These are phyloP conservation scores for Phytophthora colocasiae DNA, from an alignment of 352 stramenopile genomes.

Conservation along the genomic window DNA sequence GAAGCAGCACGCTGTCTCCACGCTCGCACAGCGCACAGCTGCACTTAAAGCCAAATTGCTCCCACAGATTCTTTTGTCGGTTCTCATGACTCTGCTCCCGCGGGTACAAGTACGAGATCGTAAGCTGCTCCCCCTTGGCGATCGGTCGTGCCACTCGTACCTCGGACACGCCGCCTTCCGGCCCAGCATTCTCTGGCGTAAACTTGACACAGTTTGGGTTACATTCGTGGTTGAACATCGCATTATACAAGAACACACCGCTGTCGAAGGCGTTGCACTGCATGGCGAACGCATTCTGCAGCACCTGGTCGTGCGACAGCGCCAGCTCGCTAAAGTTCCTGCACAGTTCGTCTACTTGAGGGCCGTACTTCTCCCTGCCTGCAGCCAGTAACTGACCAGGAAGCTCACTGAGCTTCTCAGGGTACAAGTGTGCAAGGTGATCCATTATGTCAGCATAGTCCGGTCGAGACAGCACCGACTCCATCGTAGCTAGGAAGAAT, in stretches of 20 bases:
- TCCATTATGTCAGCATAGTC: constrained; percentile 78
- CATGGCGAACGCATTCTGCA: constrained; percentile 91
- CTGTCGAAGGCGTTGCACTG: constrained; percentile 96
- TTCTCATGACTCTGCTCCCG: constrained; percentile 88
- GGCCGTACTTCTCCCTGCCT: constrained; percentile 64
- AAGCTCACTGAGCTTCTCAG: constrained; percentile 80
- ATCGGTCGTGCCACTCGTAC: constrained; percentile 90
- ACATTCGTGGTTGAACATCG: constrained; percentile 96
- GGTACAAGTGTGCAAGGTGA: constrained; percentile 88
- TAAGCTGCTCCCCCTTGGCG: constrained; percentile 89
- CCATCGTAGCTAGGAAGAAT: constrained; percentile 92
- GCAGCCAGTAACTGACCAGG: constrained; percentile 59
- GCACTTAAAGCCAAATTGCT: constrained; percentile 94
- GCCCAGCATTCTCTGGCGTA: constrained; percentile 50
- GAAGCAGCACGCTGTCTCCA: constrained; percentile 71
- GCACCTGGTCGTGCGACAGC: constrained; percentile 72
- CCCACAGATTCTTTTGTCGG: constrained; percentile 79
- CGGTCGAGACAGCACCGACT: constrained; percentile 72
- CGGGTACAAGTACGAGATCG: constrained; percentile 94
- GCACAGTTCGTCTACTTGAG: constrained; percentile 60
- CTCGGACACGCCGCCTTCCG: constrained; percentile 83
- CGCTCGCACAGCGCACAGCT: constrained; percentile 68
- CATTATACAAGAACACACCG: constrained; percentile 93
- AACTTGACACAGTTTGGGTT: constrained; percentile 97
- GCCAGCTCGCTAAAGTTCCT: constrained; percentile 54